Conservation (phyloP, 768 basidiomycete species). For the Lentinus brumalis region DNA sequence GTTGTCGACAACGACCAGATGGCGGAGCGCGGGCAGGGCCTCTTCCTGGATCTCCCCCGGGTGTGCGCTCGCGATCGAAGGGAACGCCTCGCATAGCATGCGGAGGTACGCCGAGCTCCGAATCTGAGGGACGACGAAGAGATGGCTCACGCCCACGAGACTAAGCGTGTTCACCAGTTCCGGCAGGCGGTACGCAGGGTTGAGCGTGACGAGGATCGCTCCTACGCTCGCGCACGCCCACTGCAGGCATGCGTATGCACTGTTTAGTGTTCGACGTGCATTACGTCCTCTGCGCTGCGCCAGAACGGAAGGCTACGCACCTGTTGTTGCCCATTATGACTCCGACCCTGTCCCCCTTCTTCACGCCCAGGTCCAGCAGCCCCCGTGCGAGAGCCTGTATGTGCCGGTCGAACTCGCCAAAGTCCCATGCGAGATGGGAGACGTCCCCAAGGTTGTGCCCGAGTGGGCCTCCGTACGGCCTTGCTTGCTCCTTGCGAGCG, state of each 20-base stretch:
- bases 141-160: slow-evolving; percentile 64
- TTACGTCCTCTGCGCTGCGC: not conserved
- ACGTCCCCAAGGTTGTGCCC: slow-evolving; percentile 50
- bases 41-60: slow-evolving; percentile 62
- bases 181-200: slow-evolving; percentile 73
- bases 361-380: slow-evolving; percentile 65
- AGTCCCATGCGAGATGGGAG: slow-evolving; percentile 72
- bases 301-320: slow-evolving; percentile 38
- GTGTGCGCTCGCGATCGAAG: slow-evolving; percentile 48
- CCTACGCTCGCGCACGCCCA: slow-evolving; percentile 88
- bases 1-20: slow-evolving; percentile 71
- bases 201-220: slow-evolving; percentile 81
- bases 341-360: slow-evolving; percentile 75
- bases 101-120: slow-evolving; percentile 65
- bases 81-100: slow-evolving; percentile 59
- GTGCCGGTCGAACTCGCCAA: slow-evolving; percentile 65
- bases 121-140: slow-evolving; percentile 72
- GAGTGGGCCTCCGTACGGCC: slow-evolving; percentile 61
- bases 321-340: slow-evolving; percentile 88
- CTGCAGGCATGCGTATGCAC: slow-evolving; percentile 78
- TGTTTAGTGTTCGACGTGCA: slow-evolving; percentile 28
- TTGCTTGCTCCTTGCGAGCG: slow-evolving; percentile 58
- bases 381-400: slow-evolving; percentile 72
- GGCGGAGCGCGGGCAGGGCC: slow-evolving; percentile 60
- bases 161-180: slow-evolving; percentile 71